Base-by-base conservation (phyloP, 2,329 filamentous ascomycete genomes). In the Neonectria hederae region DNA sequence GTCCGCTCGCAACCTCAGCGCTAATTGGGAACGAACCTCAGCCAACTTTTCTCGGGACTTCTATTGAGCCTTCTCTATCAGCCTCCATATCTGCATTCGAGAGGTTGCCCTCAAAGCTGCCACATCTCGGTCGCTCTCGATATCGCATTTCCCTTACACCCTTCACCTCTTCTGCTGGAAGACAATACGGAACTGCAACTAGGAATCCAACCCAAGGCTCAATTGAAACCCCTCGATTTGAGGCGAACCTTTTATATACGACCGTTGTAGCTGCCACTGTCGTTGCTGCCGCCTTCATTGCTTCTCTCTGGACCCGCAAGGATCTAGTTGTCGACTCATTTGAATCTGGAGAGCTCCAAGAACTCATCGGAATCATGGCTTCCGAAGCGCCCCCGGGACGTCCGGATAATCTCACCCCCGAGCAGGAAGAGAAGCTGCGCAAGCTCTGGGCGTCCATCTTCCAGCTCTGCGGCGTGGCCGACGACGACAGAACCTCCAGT, bases 341-440 rank as follows among this genome's bases (percentile, higher is more conserved):
- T 14, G 42, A 63, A 26, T 51, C 35, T 17, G 19, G 55, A 61
- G 52, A 63, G 17, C 42, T 64, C 24, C 61, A 70, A 45, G 64
- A 73, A 63, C 59, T 61, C 14, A 17, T 72, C 17, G 65, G 70
- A 64, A 66, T 43, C 32, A 84, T 85, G 83, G 72, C 82, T 45
- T 49, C 74, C 24, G 78, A 84, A 71, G 65, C 75, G 22, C 86
- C 85, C 48, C 87, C 90, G 40, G 96, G 96, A 57, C 89, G 94
- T 65, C 87, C 93, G 59, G 94, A 93, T 63, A 97, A 92, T 71
- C 84, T 99, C 63, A 97, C 94, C n/a, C 79, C 89, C 3, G 94
- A 97, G 67, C 90, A 99, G 81, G 93, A 97, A 74, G 87, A 87
- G 68, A 97, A 97, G 81, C 83, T 99, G 63, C 92, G 91, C 74